Evolutionary conservation across 2,329 filamentous ascomycete species (phyloP), one percentile per base, ranked within the genome.

Genomic region (Pseudocercospora pini-densiflorae): DNA sequence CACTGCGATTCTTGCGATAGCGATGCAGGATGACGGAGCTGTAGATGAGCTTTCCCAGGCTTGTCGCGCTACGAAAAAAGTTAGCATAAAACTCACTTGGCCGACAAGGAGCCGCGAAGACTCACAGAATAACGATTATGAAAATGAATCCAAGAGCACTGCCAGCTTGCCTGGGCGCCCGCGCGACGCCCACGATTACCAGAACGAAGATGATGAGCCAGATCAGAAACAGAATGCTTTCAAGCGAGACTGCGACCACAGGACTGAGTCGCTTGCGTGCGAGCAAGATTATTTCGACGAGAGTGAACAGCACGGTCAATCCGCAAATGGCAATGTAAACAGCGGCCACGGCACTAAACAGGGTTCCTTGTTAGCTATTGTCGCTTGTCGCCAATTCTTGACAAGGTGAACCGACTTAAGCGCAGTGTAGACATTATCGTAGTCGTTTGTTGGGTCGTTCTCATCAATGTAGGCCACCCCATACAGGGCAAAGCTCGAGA

Each of bases 1-100:
- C 77, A 62, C 75, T 75, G 8, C 70, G 71, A 23, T 74, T 74
- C 67, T 77, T 78, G 61, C 80, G 79, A 62, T 74, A 69, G 59
- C 78, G 75, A 63, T 77, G 75, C 67, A 78, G 76, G 31, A 76
- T 71, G 65, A 81, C 71, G 49, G 73, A 72, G 24, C 77, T 77
- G 73, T 83, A 82, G 63, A 81, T 73, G 68, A 82, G 75, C 65
- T 80, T 76, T 49, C 72, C 75, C 58, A 81, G 49, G 68, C 78
- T 78, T 6, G 76, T 70, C 12, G 77, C 66, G 61, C 79, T 81
- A 66, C 65, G 59, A 62, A 55, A 43, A 43, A 57, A 54, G 57
- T 69, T 64, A 70, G 65, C 68, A 57, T 29, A 27, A 49, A 58
- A 49, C 62, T 61, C 36, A 23, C 45, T 31, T 58, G 51, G 49